These are phyloP conservation scores for Mycena polygramma DNA, from an alignment of 768 basidiomycete genomes.

Conservation along the genomic window DNA sequence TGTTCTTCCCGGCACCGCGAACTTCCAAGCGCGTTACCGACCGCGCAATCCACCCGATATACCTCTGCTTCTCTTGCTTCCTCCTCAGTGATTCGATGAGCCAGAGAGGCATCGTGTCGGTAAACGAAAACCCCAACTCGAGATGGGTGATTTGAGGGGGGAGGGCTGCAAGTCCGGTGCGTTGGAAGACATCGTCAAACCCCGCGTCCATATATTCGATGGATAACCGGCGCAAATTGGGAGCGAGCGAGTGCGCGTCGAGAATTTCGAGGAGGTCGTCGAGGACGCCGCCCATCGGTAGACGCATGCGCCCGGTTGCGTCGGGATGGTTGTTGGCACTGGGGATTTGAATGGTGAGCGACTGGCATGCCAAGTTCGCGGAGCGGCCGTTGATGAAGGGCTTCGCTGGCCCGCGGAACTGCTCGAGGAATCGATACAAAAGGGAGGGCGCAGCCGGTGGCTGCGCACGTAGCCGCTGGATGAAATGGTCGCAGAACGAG, in stretches of 20 bases:
- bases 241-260: conserved; percentile 20
- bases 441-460: neutral
- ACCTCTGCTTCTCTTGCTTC: conserved; percentile 12
- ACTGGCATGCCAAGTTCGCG: conserved; percentile 21
- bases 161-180: conserved; percentile 14
- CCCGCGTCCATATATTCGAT: conserved; percentile 5
- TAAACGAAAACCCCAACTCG: conserved; percentile 25
- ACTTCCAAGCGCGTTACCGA: conserved; percentile 3
- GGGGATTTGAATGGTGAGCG: conserved; percentile 29
- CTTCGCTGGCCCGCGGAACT: neutral
- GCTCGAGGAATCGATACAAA: neutral
- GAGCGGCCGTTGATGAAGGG: neutral
- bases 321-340: neutral
- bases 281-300: conserved; percentile 27
- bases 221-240: conserved; percentile 26
- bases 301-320: neutral
- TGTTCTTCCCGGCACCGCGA: conserved; percentile 17
- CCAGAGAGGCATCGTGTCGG: conserved; percentile 6
- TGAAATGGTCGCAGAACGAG: conserved; percentile 35
- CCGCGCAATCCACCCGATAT: conserved; percentile 3
- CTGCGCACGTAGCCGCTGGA: conserved; percentile 9
- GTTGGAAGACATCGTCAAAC: conserved; percentile 30
- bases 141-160: conserved; percentile 28
- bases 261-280: conserved; percentile 24
- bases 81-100: conserved; percentile 3